phyloP scores from a whole-genome alignment of 2,329 filamentous ascomycete genomes.

The Sclerotinia spermophila region DNA sequence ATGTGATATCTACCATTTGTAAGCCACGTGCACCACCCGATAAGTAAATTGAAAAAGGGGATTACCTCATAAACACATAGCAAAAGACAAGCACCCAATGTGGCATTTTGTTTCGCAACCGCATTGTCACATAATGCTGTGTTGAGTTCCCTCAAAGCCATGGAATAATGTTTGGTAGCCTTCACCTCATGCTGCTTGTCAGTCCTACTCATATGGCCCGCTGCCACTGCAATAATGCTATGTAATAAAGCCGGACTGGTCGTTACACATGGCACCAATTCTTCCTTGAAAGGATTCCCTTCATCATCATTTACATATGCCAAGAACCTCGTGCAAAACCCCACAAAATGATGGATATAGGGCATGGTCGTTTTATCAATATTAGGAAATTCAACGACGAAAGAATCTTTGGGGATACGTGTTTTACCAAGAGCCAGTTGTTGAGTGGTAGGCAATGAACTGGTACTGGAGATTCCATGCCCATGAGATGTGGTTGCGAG shows the following conservation, averaged over 20 bases:
- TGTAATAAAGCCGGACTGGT: constrained; percentile 33
- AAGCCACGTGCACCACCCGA: neutral
- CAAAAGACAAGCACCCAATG: constrained; percentile 34
- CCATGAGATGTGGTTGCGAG: constrained; percentile 17
- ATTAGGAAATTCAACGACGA: constrained; percentile 34
- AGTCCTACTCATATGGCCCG: constrained; percentile 32
- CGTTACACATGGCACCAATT: constrained; percentile 30
- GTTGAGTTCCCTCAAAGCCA: constrained; percentile 32
- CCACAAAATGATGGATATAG: constrained; percentile 36
- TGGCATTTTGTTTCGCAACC: constrained; percentile 30
- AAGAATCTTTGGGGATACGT: constrained; percentile 30
- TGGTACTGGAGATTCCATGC: constrained; percentile 6
- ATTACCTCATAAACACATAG: constrained; percentile 36
- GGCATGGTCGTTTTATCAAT: constrained; percentile 31
- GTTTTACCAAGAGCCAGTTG: constrained; percentile 15
- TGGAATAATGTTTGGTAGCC: constrained; percentile 32
- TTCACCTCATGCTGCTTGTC: constrained; percentile 30
- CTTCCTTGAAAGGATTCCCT: constrained; percentile 34
- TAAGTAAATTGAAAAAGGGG: neutral
- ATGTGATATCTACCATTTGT: constrained; percentile 30
- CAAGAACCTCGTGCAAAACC: constrained; percentile 34
- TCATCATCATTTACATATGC: constrained; percentile 36
- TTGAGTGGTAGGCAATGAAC: constrained; percentile 13
- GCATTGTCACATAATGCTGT: constrained; percentile 28
- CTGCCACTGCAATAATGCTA: constrained; percentile 35